Percentiles rank a stretch among this genome's conserved stretches.
phyloP scores from a whole-genome alignment of 805 yeast species.

The Ascoidea tarda region DNA sequence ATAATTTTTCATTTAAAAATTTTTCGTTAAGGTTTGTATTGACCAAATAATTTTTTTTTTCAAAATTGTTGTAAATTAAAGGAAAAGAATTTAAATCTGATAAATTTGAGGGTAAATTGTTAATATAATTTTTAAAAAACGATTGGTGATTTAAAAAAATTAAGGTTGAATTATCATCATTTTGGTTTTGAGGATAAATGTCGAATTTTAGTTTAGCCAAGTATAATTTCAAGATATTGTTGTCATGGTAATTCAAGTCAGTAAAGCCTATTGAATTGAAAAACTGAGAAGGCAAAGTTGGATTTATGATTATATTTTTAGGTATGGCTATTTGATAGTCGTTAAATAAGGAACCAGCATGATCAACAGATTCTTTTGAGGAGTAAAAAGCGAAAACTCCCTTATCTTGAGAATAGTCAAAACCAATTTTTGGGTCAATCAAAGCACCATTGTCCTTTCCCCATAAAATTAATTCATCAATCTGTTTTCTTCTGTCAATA shows the following conservation, averaged over 20 bases:
- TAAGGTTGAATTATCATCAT: slow-evolving; percentile 9
- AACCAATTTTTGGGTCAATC: slow-evolving; percentile 21
- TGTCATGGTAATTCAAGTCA: slow-evolving; percentile 11
- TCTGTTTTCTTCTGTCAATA: neutral
- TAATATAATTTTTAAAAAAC: slow-evolving; percentile 26
- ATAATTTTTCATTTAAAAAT: slow-evolving; percentile 32
- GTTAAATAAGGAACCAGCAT: slow-evolving; percentile 22
- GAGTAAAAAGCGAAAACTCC: slow-evolving; percentile 23
- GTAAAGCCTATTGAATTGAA: neutral
- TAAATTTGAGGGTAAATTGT: slow-evolving; percentile 30
- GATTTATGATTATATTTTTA: slow-evolving; percentile 2
- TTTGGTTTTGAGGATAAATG: neutral
- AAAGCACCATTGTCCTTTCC: slow-evolving; percentile 23
- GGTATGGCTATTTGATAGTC: slow-evolving; percentile 19
- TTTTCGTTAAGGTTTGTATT: slow-evolving; percentile 57
- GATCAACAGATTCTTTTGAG: slow-evolving; percentile 19
- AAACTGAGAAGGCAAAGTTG: neutral
- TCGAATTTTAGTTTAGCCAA: slow-evolving; percentile 29
- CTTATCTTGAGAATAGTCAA: slow-evolving; percentile 15
- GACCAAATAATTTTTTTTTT: slow-evolving; percentile 33
- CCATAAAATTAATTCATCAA: slow-evolving; percentile 20
- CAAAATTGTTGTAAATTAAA: slow-evolving; percentile 39
- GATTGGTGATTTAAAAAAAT: slow-evolving; percentile 9
- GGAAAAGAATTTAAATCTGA: slow-evolving; percentile 38
- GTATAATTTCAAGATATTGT: slow-evolving; percentile 23